These are phyloP conservation scores for Penicillium psychrofluorescens DNA, from an alignment of 495 filamentous ascomycete genomes.

Conservation along the genomic window DNA sequence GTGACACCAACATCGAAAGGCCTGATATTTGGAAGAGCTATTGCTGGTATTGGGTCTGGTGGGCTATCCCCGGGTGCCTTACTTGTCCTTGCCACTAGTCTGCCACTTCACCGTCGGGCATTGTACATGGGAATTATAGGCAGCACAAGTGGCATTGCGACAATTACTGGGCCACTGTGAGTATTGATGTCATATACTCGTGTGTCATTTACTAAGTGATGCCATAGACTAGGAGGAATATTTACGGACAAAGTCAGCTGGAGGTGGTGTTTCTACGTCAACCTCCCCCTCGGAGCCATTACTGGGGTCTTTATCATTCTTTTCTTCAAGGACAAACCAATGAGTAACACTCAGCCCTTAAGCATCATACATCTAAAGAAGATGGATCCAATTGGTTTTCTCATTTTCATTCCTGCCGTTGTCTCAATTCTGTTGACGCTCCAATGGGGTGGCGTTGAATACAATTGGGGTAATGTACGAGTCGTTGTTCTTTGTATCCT, in stretches of 20 bases:
- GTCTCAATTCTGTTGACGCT: constrained; percentile 68
- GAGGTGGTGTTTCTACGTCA: constrained; percentile 62
- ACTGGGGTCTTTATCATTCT: constrained; percentile 53
- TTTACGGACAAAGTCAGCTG: constrained; percentile 55
- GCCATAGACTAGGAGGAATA: constrained; percentile 34
- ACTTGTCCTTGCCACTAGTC: constrained; percentile 69
- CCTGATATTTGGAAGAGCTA: constrained; percentile 76
- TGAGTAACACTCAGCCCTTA: constrained; percentile 23
- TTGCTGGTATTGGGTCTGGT: constrained; percentile 74
- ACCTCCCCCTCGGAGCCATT: constrained; percentile 59
- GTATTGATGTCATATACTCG: not conserved
- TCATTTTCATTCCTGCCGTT: constrained; percentile 63
- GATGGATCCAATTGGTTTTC: constrained; percentile 61
- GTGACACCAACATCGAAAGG: constrained; percentile 65
- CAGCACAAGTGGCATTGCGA: constrained; percentile 71
- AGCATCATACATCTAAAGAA: constrained; percentile 40
- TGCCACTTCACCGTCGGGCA: constrained; percentile 66
- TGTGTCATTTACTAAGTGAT: not conserved
- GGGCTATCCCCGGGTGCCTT: constrained; percentile 78
- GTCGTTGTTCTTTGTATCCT: constrained; percentile 66
- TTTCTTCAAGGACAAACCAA: constrained; percentile 50
- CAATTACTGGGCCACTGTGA: constrained; percentile 63
- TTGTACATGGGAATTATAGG: constrained; percentile 70
- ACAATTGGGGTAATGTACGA: constrained; percentile 55
- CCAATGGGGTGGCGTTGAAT: constrained; percentile 75